Percentiles rank a stretch among this genome's conserved stretches.
phyloP scores from a whole-genome alignment of 192 early-diverging fungal genomes.

The Rhizophagus clarus region DNA sequence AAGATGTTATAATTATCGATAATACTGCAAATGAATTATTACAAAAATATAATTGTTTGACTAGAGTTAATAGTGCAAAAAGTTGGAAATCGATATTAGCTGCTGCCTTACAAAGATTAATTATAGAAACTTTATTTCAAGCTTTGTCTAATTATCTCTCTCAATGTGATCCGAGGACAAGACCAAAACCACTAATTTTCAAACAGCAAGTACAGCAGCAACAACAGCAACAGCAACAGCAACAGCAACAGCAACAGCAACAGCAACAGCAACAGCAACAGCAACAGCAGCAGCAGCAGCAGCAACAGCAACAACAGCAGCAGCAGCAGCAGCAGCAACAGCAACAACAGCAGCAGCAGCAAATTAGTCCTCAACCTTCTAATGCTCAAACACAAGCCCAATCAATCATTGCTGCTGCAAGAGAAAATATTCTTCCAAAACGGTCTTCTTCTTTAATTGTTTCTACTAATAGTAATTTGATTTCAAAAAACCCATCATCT shows the following conservation, averaged over 20 bases:
- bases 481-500: not conserved
- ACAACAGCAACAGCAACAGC: not conserved
- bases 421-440: not conserved
- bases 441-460: not conserved
- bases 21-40: not conserved
- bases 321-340: not conserved
- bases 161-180: not conserved
- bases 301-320: not conserved
- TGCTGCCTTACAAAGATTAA: conserved; percentile 24
- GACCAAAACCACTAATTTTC: not conserved
- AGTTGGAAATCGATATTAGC: conserved; percentile 5
- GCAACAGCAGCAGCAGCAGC: not conserved
- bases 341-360: not conserved
- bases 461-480: not conserved
- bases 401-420: not conserved
- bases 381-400: not conserved
- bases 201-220: not conserved
- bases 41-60: conserved; percentile 2
- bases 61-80: not conserved
- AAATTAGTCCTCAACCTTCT: not conserved
- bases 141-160: not conserved
- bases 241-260: not conserved
- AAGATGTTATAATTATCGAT: conserved; percentile 20
- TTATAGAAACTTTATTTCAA: not conserved
- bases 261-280: not conserved